Evolutionary conservation across 148 eudicot species (phyloP).

Genomic region (Polygonum maritimum): DNA sequence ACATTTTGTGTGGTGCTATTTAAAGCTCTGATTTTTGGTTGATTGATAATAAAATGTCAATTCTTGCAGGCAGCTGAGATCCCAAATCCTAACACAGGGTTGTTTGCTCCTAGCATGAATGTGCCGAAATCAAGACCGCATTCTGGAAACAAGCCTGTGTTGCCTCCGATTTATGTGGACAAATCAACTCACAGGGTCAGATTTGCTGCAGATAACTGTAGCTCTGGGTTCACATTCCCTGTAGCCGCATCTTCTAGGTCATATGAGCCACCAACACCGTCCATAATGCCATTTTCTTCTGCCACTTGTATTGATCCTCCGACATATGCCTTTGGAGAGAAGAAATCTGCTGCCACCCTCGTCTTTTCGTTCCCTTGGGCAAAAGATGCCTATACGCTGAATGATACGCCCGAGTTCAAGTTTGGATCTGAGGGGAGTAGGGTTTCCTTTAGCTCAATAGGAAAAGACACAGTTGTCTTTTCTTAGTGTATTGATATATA

Average conservation of each 20-base stretch:
- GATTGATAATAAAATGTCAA: neutral
- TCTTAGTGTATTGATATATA: constrained; percentile 15
- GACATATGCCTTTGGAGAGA: constrained; percentile 40
- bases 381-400: constrained; percentile 25
- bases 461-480: constrained; percentile 44
- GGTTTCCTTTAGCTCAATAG: constrained; percentile 51
- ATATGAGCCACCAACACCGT: constrained; percentile 82
- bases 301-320: constrained; percentile 27
- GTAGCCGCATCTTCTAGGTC: constrained; percentile 36
- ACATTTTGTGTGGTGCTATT: neutral
- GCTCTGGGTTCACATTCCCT: constrained; percentile 57
- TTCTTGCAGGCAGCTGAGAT: constrained; percentile 17
- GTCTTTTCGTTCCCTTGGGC: constrained; percentile 54
- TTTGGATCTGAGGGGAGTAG: constrained; percentile 59
- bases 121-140: constrained; percentile 22
- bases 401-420: constrained; percentile 35
- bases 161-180: constrained; percentile 44
- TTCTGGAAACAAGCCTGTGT: constrained; percentile 26
- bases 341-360: constrained; percentile 35
- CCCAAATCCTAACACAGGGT: constrained; percentile 16
- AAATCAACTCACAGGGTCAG: constrained; percentile 25
- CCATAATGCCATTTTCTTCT: constrained; percentile 51
- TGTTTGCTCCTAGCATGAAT: constrained; percentile 14
- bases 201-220: constrained; percentile 27
- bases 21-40: neutral